Conservation (phyloP, 2,329 filamentous ascomycete genomes). For the Lachnellula occidentalis region DNA sequence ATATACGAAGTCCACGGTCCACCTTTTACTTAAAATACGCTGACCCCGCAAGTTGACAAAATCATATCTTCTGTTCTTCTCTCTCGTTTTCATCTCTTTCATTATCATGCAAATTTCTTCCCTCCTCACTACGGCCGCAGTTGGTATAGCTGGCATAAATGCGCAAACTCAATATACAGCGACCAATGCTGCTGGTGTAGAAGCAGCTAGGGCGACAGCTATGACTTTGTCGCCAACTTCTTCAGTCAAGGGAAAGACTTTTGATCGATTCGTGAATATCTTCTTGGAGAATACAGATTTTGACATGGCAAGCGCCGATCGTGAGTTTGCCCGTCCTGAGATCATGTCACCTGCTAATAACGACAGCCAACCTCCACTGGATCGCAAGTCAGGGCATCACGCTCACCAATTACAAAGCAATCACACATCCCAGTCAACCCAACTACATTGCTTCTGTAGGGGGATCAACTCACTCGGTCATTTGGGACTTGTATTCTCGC, state of each 20-base stretch:
- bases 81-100: too few species aligned
- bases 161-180: conserved; percentile 8
- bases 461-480: conserved; percentile 65
- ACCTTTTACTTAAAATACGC: too few species aligned
- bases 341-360: conserved; percentile 1
- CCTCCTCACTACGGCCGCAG: neutral
- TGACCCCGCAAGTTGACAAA: too few species aligned
- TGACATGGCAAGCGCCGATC: conserved; percentile 25
- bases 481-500: conserved; percentile 57
- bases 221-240: conserved; percentile 40
- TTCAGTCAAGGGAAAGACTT: conserved; percentile 46
- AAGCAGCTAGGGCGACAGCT: conserved; percentile 39
- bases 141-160: neutral
- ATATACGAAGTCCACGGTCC: too few species aligned
- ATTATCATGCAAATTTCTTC: conserved; percentile 1
- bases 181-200: conserved; percentile 1
- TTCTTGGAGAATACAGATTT: conserved; percentile 53
- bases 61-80: too few species aligned
- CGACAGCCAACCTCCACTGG: conserved; percentile 35
- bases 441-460: conserved; percentile 68
- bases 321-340: neutral
- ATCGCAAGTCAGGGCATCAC: conserved; percentile 50
- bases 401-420: conserved; percentile 47
- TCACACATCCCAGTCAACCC: conserved; percentile 62
- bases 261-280: conserved; percentile 55